Evolutionary conservation across 2,329 filamentous ascomycete genomes (phyloP).

Genomic region (Fusarium brevicatenulatum): DNA sequence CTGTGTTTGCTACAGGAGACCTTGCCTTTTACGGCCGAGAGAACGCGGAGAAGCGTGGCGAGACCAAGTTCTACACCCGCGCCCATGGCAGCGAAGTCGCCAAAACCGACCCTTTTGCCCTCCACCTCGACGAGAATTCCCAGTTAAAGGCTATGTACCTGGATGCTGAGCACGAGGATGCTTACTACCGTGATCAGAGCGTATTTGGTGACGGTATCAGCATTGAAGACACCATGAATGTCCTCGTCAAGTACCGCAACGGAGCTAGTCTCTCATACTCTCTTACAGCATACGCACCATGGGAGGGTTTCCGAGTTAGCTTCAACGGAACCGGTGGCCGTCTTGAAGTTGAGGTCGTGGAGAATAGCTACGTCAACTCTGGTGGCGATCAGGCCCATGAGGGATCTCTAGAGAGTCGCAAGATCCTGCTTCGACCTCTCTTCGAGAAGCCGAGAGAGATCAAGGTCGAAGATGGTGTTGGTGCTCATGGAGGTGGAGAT

Average conservation of each 20-base stretch:
- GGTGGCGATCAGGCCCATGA: slow-evolving; percentile 67
- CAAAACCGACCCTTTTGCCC: slow-evolving; percentile 65
- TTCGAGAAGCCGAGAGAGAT: slow-evolving; percentile 68
- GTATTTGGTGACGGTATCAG: slow-evolving; percentile 72
- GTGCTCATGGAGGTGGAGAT: slow-evolving; percentile 70
- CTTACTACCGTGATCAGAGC: slow-evolving; percentile 69
- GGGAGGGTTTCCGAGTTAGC: slow-evolving; percentile 68
- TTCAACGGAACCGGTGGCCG: slow-evolving; percentile 69
- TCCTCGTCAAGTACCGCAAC: slow-evolving; percentile 66
- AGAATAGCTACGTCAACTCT: slow-evolving; percentile 70
- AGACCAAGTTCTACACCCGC: slow-evolving; percentile 61
- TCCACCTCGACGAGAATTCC: slow-evolving; percentile 62
- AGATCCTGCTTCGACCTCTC: slow-evolving; percentile 61
- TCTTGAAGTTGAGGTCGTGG: slow-evolving; percentile 70
- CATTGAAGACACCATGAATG: slow-evolving; percentile 72
- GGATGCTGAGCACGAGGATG: slow-evolving; percentile 71
- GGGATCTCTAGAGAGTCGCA: slow-evolving; percentile 61
- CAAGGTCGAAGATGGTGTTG: slow-evolving; percentile 60
- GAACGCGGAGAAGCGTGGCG: slow-evolving; percentile 67
- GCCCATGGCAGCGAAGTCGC: slow-evolving; percentile 62
- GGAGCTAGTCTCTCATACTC: slow-evolving; percentile 69
- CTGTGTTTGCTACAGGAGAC: slow-evolving; percentile 68
- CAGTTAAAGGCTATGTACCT: slow-evolving; percentile 69
- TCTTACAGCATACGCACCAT: slow-evolving; percentile 69
- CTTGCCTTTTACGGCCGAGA: slow-evolving; percentile 70